Conservation (phyloP, 805 yeast genomes). For the Wickerhamiella siamensis region DNA sequence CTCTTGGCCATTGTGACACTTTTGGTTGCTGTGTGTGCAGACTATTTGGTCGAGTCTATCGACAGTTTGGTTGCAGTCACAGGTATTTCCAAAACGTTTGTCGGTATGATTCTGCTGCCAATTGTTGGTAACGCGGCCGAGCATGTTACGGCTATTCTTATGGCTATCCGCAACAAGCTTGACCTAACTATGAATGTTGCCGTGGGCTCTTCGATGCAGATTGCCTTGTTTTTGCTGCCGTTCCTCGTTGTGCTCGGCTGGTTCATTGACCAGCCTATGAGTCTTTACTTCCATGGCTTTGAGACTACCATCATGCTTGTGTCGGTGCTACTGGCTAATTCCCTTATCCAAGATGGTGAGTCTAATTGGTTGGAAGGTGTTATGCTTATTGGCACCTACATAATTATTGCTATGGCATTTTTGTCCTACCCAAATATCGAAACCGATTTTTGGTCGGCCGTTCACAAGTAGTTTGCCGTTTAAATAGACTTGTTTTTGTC, state of each 20-base stretch:
- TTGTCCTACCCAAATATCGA: slow-evolving; percentile 52
- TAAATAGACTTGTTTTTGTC: too few relatives aligned
- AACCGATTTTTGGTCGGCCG: slow-evolving; percentile 1
- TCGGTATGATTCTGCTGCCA: slow-evolving; percentile 86
- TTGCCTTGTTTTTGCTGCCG: slow-evolving; percentile 90
- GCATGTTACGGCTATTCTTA: slow-evolving; percentile 91
- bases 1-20: slow-evolving; percentile 52
- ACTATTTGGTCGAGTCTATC: slow-evolving; percentile 82
- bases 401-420: slow-evolving; percentile 80
- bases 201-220: slow-evolving; percentile 88
- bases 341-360: slow-evolving; percentile 83
- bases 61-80: slow-evolving; percentile 74
- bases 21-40: slow-evolving; percentile 81
- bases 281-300: slow-evolving; percentile 76
- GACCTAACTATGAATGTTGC: slow-evolving; percentile 96
- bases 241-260: slow-evolving; percentile 92
- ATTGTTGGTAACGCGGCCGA: slow-evolving; percentile 98
- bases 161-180: slow-evolving; percentile 89
- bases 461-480: background rate
- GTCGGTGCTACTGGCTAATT: slow-evolving; percentile 76
- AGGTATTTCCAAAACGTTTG: slow-evolving; percentile 85
- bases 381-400: slow-evolving; percentile 74
- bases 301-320: slow-evolving; percentile 88
- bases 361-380: slow-evolving; percentile 96
- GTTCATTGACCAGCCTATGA: slow-evolving; percentile 82